These are phyloP conservation scores for Euphrasia confusa DNA, from an alignment of 257 asterid genomes.

Conservation along the genomic window DNA sequence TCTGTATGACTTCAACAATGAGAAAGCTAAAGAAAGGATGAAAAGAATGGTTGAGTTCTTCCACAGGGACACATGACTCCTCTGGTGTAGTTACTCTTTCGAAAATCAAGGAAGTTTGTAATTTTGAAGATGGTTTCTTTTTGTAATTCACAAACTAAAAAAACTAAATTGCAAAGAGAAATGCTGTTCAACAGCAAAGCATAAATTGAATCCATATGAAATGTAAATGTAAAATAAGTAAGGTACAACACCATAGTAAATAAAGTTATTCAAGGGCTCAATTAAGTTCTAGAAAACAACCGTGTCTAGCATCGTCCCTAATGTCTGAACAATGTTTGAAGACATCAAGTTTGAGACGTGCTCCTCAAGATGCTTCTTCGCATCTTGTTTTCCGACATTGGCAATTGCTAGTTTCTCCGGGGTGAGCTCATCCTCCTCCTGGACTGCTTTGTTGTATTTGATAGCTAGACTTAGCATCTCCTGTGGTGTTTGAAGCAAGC, in stretches of 20 bases:
- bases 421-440: constrained; percentile 90
- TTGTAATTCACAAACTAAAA: neutral
- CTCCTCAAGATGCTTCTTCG: constrained; percentile 95
- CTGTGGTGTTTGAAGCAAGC: constrained; percentile 37
- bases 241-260: constrained; percentile 8
- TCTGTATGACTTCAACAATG: constrained; percentile 22
- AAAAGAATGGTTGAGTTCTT: constrained; percentile 36
- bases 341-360: constrained; percentile 94
- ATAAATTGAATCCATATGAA: neutral
- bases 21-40: constrained; percentile 35
- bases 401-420: constrained; percentile 93
- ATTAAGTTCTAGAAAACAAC: constrained; percentile 57
- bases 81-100: neutral
- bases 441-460: constrained; percentile 91
- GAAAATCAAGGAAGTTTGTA: neutral
- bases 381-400: constrained; percentile 95
- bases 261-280: neutral
- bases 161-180: neutral
- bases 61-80: constrained; percentile 30
- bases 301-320: constrained; percentile 93
- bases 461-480: constrained; percentile 79
- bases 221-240: constrained; percentile 10
- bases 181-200: neutral
- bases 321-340: constrained; percentile 80
- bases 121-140: neutral